These are phyloP conservation scores for Ensete glaucum DNA, from an alignment of 176 grass and related monocot species.

Conservation along the genomic window DNA sequence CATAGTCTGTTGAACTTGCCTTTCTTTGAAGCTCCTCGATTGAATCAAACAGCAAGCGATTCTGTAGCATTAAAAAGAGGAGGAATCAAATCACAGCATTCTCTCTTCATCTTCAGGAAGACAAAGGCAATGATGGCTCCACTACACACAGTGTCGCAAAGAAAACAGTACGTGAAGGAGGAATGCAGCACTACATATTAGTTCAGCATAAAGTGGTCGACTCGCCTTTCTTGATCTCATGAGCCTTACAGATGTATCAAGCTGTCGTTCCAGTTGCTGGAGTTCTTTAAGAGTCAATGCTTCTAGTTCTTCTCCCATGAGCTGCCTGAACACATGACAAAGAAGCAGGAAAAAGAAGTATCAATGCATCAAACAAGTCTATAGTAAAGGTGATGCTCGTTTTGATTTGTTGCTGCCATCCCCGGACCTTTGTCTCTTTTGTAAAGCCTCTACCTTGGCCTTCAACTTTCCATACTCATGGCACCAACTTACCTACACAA, in stretches of 20 bases:
- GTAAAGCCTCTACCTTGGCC: constrained; percentile 54
- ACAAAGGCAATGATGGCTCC: background rate
- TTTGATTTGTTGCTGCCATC: background rate
- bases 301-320: constrained; percentile 73
- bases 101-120: background rate
- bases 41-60: constrained; percentile 50
- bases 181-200: constrained; percentile 9
- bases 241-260: constrained; percentile 66
- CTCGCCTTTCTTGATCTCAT: constrained; percentile 86
- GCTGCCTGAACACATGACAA: constrained; percentile 41
- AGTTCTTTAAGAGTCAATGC: constrained; percentile 57
- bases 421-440: constrained; percentile 60
- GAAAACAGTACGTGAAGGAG: constrained; percentile 15
- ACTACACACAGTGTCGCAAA: background rate
- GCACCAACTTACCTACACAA: constrained; percentile 44
- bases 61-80: constrained; percentile 32
- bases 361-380: background rate
- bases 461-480: constrained; percentile 53
- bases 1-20: constrained; percentile 26
- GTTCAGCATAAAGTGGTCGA: background rate
- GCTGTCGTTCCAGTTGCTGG: constrained; percentile 74
- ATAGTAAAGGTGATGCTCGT: constrained; percentile 8
- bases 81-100: background rate
- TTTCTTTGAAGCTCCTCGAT: constrained; percentile 68
- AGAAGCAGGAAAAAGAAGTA: constrained; percentile 1